These are phyloP conservation scores for Cadophora malorum DNA, from an alignment of 2,329 filamentous ascomycete species.

Conservation along the genomic window DNA sequence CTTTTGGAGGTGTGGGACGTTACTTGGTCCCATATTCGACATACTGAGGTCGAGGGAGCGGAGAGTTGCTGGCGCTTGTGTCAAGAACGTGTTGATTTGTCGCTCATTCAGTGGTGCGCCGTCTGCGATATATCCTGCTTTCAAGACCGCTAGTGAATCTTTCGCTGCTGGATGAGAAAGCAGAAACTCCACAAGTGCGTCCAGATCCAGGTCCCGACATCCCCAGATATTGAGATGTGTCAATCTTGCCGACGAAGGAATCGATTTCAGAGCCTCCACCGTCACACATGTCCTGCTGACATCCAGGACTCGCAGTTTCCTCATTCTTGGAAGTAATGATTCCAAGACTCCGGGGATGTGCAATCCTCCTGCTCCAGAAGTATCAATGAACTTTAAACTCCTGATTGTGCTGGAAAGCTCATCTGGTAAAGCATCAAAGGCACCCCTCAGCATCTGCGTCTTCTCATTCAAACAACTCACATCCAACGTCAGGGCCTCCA, in stretches of 20 bases:
- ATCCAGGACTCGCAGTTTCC: slow-evolving; percentile 24
- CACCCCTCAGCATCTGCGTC: slow-evolving; percentile 15
- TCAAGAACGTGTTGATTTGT: slow-evolving; percentile 20
- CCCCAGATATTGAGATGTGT: slow-evolving; percentile 20
- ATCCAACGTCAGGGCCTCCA: slow-evolving; percentile 9
- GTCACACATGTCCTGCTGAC: slow-evolving; percentile 15
- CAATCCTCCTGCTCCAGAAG: background rate
- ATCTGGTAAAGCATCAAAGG: background rate
- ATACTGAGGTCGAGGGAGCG: slow-evolving; percentile 28
- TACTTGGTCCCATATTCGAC: slow-evolving; percentile 20
- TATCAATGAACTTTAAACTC: slow-evolving; percentile 15
- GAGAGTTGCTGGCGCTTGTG: background rate
- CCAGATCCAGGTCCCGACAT: slow-evolving; percentile 4
- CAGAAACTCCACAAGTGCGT: slow-evolving; percentile 19
- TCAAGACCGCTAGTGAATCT: slow-evolving; percentile 18
- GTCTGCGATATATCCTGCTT: slow-evolving; percentile 16
- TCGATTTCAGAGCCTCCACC: slow-evolving; percentile 2
- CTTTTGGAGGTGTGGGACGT: slow-evolving; percentile 25
- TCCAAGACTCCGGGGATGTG: slow-evolving; percentile 16
- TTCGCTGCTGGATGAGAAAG: slow-evolving; percentile 16
- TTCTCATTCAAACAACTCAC: background rate
- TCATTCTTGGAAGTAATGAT: slow-evolving; percentile 17
- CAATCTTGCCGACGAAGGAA: slow-evolving; percentile 17
- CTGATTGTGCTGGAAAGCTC: background rate
- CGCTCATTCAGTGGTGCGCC: slow-evolving; percentile 16